Evolutionary conservation across 192 early-diverging fungal genomes (phyloP), one percentile per base, ranked within the genome.

Genomic region (Powellomyces hirtus): DNA sequence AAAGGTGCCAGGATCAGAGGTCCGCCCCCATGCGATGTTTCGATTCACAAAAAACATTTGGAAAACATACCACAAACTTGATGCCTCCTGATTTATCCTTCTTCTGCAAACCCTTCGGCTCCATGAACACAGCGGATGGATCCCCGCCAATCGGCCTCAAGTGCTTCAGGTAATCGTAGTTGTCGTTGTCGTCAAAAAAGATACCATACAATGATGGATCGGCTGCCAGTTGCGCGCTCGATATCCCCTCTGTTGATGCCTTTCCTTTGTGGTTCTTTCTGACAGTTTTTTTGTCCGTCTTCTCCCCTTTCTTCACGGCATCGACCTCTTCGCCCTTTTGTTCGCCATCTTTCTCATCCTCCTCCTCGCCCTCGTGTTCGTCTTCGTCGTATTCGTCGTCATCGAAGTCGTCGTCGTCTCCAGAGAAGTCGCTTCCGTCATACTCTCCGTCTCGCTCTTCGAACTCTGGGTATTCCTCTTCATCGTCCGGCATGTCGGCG

Each of bases 131-230:
- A 26, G 89, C 93, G n/a, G 79, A 84, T 27, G 89, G 80, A 14
- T 79, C 77, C 34, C 68, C 76, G 20, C 96, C 95, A 22, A 98
- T 92, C 31, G 80, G 73, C 38, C 88, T 89, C 72, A 99, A 82
- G 62, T 99, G 96, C 81, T 97, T 85, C 61, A 89, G 85, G 77
- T 99, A 98, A 76, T 99, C 91, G 76, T 98, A 99, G 1, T 70
- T 71, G 36, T 92, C 83, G 57, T 85, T 80, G 75, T 99, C 94
- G 64, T 92, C 90, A 74, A 92, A 93, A 64, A 91, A 94, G 42
- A 97, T 82, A 62, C 97, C 96, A 65, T 93, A 90, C 58, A 95
- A 72, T 4, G 97, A 90, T 4, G 94, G 90, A 72, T 92, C 82
- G 16, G 63, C 59, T 40, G 65, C 68, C 14, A 22, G 45, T 29